Evolutionary conservation across 345 rosid species (phyloP), one percentile per base, ranked within the genome.

Genomic region (Eucalyptus pauciflora): DNA sequence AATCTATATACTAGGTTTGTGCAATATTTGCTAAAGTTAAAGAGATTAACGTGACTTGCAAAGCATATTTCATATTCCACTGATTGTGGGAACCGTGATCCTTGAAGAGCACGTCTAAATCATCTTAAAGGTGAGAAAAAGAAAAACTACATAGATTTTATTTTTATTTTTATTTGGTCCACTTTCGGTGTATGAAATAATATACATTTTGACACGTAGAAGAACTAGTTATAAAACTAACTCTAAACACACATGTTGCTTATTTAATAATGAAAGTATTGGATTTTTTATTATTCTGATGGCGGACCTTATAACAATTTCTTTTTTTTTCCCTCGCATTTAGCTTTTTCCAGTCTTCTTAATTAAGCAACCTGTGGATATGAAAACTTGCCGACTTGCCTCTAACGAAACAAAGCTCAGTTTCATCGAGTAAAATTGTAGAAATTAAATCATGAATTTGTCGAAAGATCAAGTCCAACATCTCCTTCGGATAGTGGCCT

Each of bases 281-380:
- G 37, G 5, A 8, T 13, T 7, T 7, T 64, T 4, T 14, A 14
- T 62, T 62, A 29, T 29, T n/a, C 9, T 7, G 18, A n/a, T 3
- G 37, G 33, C 4, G 10, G 41, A 14, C 1, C 5, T n/a, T 15
- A 7, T 64, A n/a, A 64, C 27, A 11, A 1, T 2, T 3, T 14
- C 1, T 25, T 5, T 5, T 12, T 64, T 64, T 14, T n/a, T 6
- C 2, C 3, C 18, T n/a, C 3, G 10, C 76, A 14, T 64, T 64
- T 64, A 33, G 76, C 76, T n/a, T 64, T 64, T 64, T 64, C 37
- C 37, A 20, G 41, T n/a, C 41, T 7, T 15, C 41, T 64, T 64
- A 64, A 64, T 64, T n/a, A 13, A 64, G 17, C 33, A 31, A 64
- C 33, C 76, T 31, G 76, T n/a, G 33, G n/a, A n/a, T 64, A 64